These are phyloP conservation scores for Eucalyptus polyanthemos DNA, from an alignment of 345 rosid genomes.

Conservation along the genomic window DNA sequence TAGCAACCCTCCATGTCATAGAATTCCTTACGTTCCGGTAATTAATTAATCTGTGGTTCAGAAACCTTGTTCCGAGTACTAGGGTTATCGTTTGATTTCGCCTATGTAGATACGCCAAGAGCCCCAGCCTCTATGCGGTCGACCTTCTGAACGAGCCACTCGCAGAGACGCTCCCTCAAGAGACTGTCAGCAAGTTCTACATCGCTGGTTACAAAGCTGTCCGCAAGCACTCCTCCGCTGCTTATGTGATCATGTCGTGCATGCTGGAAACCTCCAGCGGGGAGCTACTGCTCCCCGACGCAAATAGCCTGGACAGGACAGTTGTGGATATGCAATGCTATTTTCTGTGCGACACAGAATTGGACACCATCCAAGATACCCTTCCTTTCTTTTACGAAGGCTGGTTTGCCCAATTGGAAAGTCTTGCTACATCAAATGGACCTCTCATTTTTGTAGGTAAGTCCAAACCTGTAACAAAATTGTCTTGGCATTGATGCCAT, in stretches of 20 bases:
- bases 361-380: conserved; percentile 25
- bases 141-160: conserved; percentile 20
- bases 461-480: not conserved
- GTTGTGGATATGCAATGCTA: conserved; percentile 56
- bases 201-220: conserved; percentile 21
- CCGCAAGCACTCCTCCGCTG: conserved; percentile 20
- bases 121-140: not conserved
- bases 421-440: conserved; percentile 25
- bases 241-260: conserved; percentile 36
- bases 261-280: conserved; percentile 15
- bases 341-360: conserved; percentile 14
- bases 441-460: conserved; percentile 52
- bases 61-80: not conserved
- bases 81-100: not conserved
- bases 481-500: not conserved
- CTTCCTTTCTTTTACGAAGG: conserved; percentile 20
- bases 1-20: conserved; percentile 29
- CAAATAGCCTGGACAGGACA: conserved; percentile 13
- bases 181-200: conserved; percentile 12
- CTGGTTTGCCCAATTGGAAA: conserved; percentile 13
- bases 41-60: not conserved
- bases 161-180: not conserved
- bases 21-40: conserved; percentile 42
- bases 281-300: conserved; percentile 25
- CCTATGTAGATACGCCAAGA: not conserved